Conservation (phyloP, 2,329 filamentous ascomycete species). For the Gnomoniopsis sp. region DNA sequence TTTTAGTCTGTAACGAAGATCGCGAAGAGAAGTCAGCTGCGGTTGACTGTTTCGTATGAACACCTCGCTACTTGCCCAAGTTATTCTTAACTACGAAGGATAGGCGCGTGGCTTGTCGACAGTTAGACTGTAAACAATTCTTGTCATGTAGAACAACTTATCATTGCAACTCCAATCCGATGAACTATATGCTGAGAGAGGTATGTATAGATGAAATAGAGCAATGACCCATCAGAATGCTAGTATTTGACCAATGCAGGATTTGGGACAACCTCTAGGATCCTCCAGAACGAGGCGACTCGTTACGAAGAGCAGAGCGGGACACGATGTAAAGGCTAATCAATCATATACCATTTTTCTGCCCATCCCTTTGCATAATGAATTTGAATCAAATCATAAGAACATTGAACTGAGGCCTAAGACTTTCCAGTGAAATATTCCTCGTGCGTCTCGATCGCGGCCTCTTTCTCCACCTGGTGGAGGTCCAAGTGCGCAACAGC, state of each 20-base stretch:
- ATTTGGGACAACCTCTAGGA: background rate
- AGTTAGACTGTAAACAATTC: too few relatives aligned
- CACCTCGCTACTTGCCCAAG: too few relatives aligned
- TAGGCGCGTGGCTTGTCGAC: background rate
- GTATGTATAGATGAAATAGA: background rate
- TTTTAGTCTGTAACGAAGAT: too few relatives aligned
- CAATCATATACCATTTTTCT: background rate
- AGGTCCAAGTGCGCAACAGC: constrained; percentile 43
- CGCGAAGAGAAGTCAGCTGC: too few relatives aligned
- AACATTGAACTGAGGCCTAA: background rate
- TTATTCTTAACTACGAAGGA: too few relatives aligned
- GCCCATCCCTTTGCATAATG: background rate
- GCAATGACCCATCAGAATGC: background rate
- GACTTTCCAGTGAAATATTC: constrained; percentile 11
- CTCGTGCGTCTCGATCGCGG: constrained; percentile 20
- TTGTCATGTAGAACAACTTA: background rate
- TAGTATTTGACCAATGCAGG: background rate
- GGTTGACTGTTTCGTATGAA: too few relatives aligned
- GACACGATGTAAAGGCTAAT: background rate
- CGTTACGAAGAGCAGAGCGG: background rate
- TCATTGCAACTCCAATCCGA: background rate
- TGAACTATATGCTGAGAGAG: background rate
- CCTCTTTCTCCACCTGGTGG: constrained; percentile 42
- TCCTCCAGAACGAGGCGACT: background rate
- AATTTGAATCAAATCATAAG: background rate